Evolutionary conservation across 2,329 filamentous ascomycete genomes (phyloP).

Genomic region (Intubia oerlemansii): DNA sequence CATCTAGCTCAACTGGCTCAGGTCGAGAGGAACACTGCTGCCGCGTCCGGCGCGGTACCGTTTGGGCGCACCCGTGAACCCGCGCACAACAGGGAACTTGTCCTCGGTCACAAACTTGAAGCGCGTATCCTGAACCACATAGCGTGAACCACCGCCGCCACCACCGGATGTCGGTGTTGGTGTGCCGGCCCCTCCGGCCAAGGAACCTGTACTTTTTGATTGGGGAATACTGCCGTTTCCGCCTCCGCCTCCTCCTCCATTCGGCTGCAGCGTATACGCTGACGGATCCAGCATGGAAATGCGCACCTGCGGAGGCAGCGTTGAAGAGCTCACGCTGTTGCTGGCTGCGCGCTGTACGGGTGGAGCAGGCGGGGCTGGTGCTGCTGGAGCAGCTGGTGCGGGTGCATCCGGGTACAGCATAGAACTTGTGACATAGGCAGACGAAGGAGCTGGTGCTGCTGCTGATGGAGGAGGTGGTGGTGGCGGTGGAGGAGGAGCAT

Average conservation of each 20-base stretch:
- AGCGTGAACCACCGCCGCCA: conserved; percentile 15
- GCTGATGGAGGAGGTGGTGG: conserved; percentile 15
- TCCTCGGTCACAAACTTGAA: conserved; percentile 78
- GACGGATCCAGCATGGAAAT: conserved; percentile 52
- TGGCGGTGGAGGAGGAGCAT: conserved; percentile 15
- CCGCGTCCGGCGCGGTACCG: conserved; percentile 79
- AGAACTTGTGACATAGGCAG: too few relatives aligned
- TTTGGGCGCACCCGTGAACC: conserved; percentile 53
- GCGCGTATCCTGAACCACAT: conserved; percentile 52
- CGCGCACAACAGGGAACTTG: conserved; percentile 64
- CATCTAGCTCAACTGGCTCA: conserved; percentile 25
- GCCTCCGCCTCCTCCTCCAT: conserved; percentile 21
- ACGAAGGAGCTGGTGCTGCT: conserved; percentile 13
- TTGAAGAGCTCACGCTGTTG: conserved; percentile 13
- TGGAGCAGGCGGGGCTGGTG: conserved; percentile 5
- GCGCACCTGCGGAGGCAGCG: conserved; percentile 22
- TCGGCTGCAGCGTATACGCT: conserved; percentile 50
- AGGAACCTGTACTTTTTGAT: too few relatives aligned
- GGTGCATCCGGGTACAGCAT: too few relatives aligned
- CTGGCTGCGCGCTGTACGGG: too few relatives aligned
- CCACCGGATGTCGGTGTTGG: conserved; percentile 10
- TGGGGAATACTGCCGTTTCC: conserved; percentile 9
- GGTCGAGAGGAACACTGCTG: conserved; percentile 80
- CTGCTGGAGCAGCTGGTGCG: conserved; percentile 11
- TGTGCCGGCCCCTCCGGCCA: conserved; percentile 8